Evolutionary conservation across 2,329 filamentous ascomycete genomes (phyloP), one percentile per base, ranked within the genome.

Genomic region (Penicillium sp.): DNA sequence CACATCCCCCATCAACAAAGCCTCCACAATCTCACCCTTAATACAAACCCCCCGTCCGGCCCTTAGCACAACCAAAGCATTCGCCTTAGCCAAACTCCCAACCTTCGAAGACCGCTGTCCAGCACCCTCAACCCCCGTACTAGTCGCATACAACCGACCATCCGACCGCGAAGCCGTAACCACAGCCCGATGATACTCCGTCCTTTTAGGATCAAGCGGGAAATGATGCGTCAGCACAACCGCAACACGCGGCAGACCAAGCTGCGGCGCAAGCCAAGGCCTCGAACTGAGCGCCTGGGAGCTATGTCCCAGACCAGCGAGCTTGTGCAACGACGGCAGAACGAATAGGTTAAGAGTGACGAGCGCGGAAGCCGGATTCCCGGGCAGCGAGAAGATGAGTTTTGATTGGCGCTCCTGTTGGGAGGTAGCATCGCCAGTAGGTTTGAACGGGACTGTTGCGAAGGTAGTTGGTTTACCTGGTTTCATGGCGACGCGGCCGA

Each of bases 401-500:
- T 88, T 90, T 1, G 73, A 74, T 19, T 82, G 70, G 38, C 83
- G 78, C 34, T 80, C 74, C 53, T 80, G 79, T 51, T 81, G 75
- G 5, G 30, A 42, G 22, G 45, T 39, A n/a, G 58, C n/a, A 80
- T 75, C 1, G 59, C 59, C 12, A 60, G 52, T 12, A 61, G 66
- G 61, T 56, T 84, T 84, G 64, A 80, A 75, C 0, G 88, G 84
- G 0, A 97, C 80, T 0, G 89, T 96, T 2, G 93, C 93, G 68
- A 99, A 99, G 0, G 93, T 99, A 0, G 91, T 96, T 2, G 93
- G 93, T 71, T 97, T 99, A 4, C 93, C 93, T 0, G 93, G 93
- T 75, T 99, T 99, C 93, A 99, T 97, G 46, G 86, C 82, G 2
- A 99, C 93, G 3, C 93, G 86, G 19, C 93, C 93, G 61, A 99